phyloP scores from a whole-genome alignment of 352 stramenopile species.

The Paralagenidium karlingii region DNA sequence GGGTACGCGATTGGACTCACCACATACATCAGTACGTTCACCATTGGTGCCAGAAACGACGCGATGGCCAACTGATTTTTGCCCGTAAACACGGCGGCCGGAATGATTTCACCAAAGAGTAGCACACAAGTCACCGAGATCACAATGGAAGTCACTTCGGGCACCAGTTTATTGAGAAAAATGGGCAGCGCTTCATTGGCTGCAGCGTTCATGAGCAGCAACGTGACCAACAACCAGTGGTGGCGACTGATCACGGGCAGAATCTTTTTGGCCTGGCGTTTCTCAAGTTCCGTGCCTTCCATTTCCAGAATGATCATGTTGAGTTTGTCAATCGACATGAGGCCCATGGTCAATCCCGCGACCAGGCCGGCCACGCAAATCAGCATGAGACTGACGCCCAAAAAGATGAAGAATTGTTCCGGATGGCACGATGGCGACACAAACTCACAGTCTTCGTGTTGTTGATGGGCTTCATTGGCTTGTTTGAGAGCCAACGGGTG shows the following conservation, averaged over 20 bases:
- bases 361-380: slow-evolving; percentile 46
- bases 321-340: slow-evolving; percentile 68
- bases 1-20: slow-evolving; percentile 86
- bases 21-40: slow-evolving; percentile 80
- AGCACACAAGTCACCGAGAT: slow-evolving; percentile 93
- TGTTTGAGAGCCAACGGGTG: too few relatives aligned
- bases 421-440: neutral
- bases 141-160: slow-evolving; percentile 83
- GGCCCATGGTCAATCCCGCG: slow-evolving; percentile 61
- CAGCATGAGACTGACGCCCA: slow-evolving; percentile 18
- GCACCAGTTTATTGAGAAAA: slow-evolving; percentile 87
- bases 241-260: slow-evolving; percentile 84
- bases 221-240: slow-evolving; percentile 89
- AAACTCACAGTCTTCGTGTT: neutral
- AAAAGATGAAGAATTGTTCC: neutral
- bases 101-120: slow-evolving; percentile 94
- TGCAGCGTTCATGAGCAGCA: slow-evolving; percentile 90
- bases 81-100: slow-evolving; percentile 91
- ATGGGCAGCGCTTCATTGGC: slow-evolving; percentile 92
- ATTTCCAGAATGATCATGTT: slow-evolving; percentile 72
- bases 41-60: slow-evolving; percentile 58
- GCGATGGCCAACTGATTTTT: slow-evolving; percentile 88
- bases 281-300: slow-evolving; percentile 54
- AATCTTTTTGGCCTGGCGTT: slow-evolving; percentile 58
- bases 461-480: too few relatives aligned